Evolutionary conservation across 2,329 filamentous ascomycete genomes (phyloP), one percentile per base, ranked within the genome.

Genomic region (Aspergillus fumigatiaffinis): DNA sequence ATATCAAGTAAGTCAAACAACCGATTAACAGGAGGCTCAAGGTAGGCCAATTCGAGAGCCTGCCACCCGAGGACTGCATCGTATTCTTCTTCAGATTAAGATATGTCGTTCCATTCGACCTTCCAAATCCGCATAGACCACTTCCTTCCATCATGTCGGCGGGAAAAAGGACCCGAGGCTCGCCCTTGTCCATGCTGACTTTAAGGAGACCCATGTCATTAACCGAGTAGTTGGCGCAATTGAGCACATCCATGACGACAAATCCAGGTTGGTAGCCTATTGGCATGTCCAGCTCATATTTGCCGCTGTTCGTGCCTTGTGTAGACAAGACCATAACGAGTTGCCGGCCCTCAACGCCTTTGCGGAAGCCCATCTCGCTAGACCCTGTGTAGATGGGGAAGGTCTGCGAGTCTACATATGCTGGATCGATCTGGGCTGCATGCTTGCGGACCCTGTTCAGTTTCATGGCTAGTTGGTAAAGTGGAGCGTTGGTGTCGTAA

Each of bases 321-420:
- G 78, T 80, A 23, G 71, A 79, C 10, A 80, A 62, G 4, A 81
- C 66, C 54, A 76, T 76, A 51, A 81, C 66, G 23, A 80, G 63
- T 54, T 77, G 74, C 4, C 63, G 66, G 3, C 71, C 71, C 52
- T 74, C 73, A 50, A 70, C 63, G 20, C 79, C 80, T 61, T 81
- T 82, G 4, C 76, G 70, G 62, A 79, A 73, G 7, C 68, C 79
- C 52, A 80, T 69, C n/a, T 76, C 70, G 32, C 71, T 73, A 42
- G 69, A 69, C 6, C 79, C 75, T 32, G 68, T 70, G 65, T 74
- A 79, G 55, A 79, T 66, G 5, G 74, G 66, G 35, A 71, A 70
- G 51, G 72, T 72, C 60, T 71, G 65, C 54, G 73, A 75, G 0
- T 67, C 68, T 2, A 76, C 60, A 64, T 80, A 81, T 20, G 66